Evolutionary conservation across 371 early-diverging fungal genomes (phyloP).

Genomic region (Dichotomocladium elegans): DNA sequence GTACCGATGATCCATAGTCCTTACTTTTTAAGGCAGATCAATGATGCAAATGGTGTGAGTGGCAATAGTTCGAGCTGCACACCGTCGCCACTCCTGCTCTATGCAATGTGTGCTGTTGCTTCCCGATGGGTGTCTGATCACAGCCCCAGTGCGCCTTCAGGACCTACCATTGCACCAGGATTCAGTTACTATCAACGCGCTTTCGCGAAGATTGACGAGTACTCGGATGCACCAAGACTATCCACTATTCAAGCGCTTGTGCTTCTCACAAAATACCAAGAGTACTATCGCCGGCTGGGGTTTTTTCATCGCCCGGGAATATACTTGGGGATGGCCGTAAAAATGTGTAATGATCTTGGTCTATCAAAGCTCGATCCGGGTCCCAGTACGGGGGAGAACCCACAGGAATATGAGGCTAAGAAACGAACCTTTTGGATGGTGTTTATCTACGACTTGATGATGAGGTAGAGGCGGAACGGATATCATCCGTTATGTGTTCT

Average conservation of each 20-base stretch:
- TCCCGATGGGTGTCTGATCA: constrained; percentile 38
- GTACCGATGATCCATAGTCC: constrained; percentile 58
- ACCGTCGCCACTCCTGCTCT: constrained; percentile 50
- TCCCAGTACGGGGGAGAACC: constrained; percentile 18
- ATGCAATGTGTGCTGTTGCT: constrained; percentile 59
- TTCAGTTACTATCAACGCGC: constrained; percentile 37
- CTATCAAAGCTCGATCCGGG: constrained; percentile 39
- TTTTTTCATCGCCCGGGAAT: constrained; percentile 35
- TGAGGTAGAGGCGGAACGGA: constrained; percentile 20
- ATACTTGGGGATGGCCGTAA: constrained; percentile 56
- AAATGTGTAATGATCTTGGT: constrained; percentile 74
- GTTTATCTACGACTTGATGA: constrained; percentile 37
- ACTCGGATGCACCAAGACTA: constrained; percentile 61
- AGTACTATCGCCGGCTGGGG: constrained; percentile 41
- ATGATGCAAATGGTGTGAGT: constrained; percentile 26
- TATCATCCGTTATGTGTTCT: background rate
- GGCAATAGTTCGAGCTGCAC: too few species aligned
- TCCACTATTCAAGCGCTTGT: constrained; percentile 69
- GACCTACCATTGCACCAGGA: constrained; percentile 18
- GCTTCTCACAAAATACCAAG: constrained; percentile 67
- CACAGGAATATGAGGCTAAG: constrained; percentile 26
- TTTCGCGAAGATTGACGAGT: constrained; percentile 58
- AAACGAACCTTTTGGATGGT: constrained; percentile 42
- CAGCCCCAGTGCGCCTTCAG: constrained; percentile 16
- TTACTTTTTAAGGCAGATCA: constrained; percentile 46